Evolutionary conservation across 768 basidiomycete species (phyloP).

Genomic region (Clathrus columnatus): DNA sequence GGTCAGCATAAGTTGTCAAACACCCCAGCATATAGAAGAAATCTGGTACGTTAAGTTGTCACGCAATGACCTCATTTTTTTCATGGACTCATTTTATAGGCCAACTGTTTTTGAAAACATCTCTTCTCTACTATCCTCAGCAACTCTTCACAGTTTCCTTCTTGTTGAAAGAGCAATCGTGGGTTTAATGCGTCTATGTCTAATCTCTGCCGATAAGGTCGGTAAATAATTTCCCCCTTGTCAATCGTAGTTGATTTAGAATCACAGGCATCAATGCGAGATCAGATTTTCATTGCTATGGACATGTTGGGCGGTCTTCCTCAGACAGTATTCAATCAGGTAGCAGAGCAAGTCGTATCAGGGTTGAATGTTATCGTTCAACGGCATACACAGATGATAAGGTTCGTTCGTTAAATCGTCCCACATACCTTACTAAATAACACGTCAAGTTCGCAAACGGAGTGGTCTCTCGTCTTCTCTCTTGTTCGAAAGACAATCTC

Average conservation of each 20-base stretch:
- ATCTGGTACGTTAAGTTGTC: slow-evolving; percentile 59
- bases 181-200: slow-evolving; percentile 74
- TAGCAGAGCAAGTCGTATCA: slow-evolving; percentile 85
- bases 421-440: neutral
- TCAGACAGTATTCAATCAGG: slow-evolving; percentile 61
- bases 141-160: slow-evolving; percentile 78
- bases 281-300: slow-evolving; percentile 91
- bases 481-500: slow-evolving; percentile 77
- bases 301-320: slow-evolving; percentile 83
- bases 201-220: slow-evolving; percentile 74
- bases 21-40: slow-evolving; percentile 73
- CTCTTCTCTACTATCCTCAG: slow-evolving; percentile 65
- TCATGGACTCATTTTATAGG: slow-evolving; percentile 41
- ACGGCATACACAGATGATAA: slow-evolving; percentile 62
- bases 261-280: slow-evolving; percentile 68
- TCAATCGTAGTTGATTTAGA: slow-evolving; percentile 6
- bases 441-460: slow-evolving; percentile 67
- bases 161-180: slow-evolving; percentile 93
- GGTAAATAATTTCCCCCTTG: slow-evolving; percentile 16
- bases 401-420: slow-evolving; percentile 29
- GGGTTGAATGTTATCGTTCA: slow-evolving; percentile 77
- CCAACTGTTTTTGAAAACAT: slow-evolving; percentile 92
- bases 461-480: slow-evolving; percentile 91
- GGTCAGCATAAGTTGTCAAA: slow-evolving; percentile 78
- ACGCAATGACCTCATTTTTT: neutral